Base-by-base conservation (phyloP, 345 rosid species). In the Salix dunnii region DNA sequence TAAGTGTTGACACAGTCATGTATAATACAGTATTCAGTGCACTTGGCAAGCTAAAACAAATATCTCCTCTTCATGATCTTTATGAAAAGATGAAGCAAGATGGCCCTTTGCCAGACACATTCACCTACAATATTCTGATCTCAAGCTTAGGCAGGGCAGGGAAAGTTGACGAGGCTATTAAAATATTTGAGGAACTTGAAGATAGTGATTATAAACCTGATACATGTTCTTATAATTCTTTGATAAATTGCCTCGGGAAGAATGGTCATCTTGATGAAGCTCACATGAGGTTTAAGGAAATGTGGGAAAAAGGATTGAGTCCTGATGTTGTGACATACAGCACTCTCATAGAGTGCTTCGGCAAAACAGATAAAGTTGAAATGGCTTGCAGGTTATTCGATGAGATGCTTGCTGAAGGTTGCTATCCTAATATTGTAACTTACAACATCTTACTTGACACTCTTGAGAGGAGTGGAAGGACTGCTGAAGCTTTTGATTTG, bases 311-410 rank as follows among this genome's bases (percentile, higher is more conserved):
- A 78, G 99, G 96, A 35, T 81, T 95, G 68, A 82, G 81, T 85
- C 96, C 99, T 49, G 98, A 95, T 76, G 99, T 95, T 23, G 91
- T 93, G 10, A 95, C 99, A 10, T 95, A 95, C 80, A 89, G 97
- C 80, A 95, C 97, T 0, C 83, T 95, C 18, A 95, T 93, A 2
- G 98, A 95, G 83, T 95, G 99, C 80, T 93, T 93, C 80, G 99
- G 99, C 35, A 95, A 93, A 85, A 89, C 96, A 0, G 92, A 90
- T 68, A 90, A 88, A 85, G 93, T 93, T 36, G 97, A 95, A 68
- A 95, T 90, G 96, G 97, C 97, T 43, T 81, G 89, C 73, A 77
- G 91, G 53, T 85, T 95, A 86, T 93, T 93, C 1, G 91, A 93
- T 69, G 89, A 91, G 87, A 95, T 93, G 99, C 82, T 90, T 48